These are phyloP conservation scores for Trichosporon ovoides DNA, from an alignment of 1,284 basidiomycete species.

Conservation along the genomic window DNA sequence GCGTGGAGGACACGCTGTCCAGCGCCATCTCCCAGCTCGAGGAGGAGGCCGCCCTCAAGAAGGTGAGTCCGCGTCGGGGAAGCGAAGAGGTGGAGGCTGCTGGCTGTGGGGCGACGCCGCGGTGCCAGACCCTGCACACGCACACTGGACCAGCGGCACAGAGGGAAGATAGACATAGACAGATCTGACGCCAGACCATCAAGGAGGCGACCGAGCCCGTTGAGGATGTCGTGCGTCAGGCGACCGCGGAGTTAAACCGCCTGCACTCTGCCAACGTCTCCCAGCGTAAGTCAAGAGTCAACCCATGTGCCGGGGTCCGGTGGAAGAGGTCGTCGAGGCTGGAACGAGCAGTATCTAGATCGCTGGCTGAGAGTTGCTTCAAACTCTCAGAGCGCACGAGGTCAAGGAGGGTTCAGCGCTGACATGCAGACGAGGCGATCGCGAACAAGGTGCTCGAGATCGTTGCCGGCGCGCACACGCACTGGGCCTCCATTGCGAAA, in stretches of 20 bases:
- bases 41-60: conserved; percentile 43
- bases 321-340: too few relatives aligned
- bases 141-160: not conserved
- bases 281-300: conserved; percentile 42
- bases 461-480: conserved; percentile 25
- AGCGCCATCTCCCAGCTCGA: conserved; percentile 43
- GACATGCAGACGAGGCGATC: conserved; percentile 34
- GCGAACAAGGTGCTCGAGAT: conserved; percentile 36
- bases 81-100: not conserved
- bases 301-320: too few relatives aligned
- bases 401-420: not conserved
- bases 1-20: conserved; percentile 29
- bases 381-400: too few relatives aligned
- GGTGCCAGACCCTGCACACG: not conserved
- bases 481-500: conserved; percentile 37
- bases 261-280: conserved; percentile 39
- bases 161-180: not conserved
- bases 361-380: too few relatives aligned
- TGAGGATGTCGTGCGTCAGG: conserved; percentile 39
- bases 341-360: too few relatives aligned
- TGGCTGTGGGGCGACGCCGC: not conserved
- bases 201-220: conserved; percentile 44
- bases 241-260: conserved; percentile 42
- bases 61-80: conserved; percentile 28
- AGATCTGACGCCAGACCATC: conserved; percentile 29